A percentile compares a stretch with the other conserved stretches of the same genome.
Conservation (phyloP, 108 stramenopile genomes). For the Cyclotella kingstonii region DNA sequence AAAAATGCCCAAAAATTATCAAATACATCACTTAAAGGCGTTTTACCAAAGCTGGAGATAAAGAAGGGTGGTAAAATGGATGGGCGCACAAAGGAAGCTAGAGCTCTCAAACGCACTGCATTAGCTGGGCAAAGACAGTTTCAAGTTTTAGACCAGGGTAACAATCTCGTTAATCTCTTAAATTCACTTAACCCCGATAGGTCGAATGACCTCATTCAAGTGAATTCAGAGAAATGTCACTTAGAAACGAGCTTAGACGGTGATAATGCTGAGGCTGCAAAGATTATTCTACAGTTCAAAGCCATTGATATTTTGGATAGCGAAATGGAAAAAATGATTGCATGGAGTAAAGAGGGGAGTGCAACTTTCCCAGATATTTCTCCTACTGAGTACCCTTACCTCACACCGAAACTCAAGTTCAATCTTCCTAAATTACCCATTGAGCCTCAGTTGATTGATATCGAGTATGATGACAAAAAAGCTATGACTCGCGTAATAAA, state of each 20-base stretch:
- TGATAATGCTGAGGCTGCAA: slow-evolving; percentile 22
- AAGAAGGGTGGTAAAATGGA: slow-evolving; percentile 7
- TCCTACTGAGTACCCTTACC: slow-evolving; percentile 4
- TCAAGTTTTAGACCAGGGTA: slow-evolving; percentile 1
- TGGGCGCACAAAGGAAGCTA: slow-evolving; percentile 6
- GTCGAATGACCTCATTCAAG: slow-evolving; percentile 1
- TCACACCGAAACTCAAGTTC: slow-evolving; percentile 29
- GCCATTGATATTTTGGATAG: slow-evolving; percentile 4
- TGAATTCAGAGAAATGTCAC: too few relatives aligned
- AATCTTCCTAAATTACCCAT: slow-evolving; percentile 25
- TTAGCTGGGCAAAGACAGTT: not conserved
- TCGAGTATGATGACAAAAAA: not conserved
- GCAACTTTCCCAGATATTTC: not conserved
- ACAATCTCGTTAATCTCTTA: slow-evolving; percentile 4
- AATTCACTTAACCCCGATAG: too few relatives aligned
- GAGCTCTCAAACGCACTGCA: not conserved
- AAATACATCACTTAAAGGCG: too few relatives aligned
- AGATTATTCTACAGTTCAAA: slow-evolving; percentile 26
- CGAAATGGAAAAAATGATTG: slow-evolving; percentile 22
- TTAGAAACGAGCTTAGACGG: too few relatives aligned
- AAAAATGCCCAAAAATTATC: too few relatives aligned
- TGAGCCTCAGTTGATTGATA: slow-evolving; percentile 24
- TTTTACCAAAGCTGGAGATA: slow-evolving; percentile 7
- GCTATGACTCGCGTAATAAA: not conserved
- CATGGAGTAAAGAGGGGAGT: slow-evolving; percentile 16